phyloP scores from a whole-genome alignment of 768 basidiomycete genomes.

The Termitomyces sp. region DNA sequence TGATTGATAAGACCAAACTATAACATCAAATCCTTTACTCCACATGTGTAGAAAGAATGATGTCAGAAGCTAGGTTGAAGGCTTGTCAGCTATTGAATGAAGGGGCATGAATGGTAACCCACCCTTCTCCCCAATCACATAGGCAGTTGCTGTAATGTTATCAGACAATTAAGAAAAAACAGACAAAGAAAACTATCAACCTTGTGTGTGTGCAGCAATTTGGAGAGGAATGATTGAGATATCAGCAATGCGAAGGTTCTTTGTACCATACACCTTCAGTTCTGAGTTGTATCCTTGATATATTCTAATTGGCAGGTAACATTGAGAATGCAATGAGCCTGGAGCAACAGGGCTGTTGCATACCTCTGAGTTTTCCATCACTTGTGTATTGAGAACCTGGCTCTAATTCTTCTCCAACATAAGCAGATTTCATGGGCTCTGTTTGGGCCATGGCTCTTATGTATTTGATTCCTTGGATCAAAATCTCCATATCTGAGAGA shows the following conservation, averaged over 20 bases:
- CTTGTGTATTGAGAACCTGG: constrained; percentile 32
- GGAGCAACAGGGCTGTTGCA: neutral
- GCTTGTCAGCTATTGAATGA: neutral
- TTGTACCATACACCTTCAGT: constrained; percentile 57
- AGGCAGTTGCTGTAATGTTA: constrained; percentile 35
- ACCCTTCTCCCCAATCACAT: constrained; percentile 52
- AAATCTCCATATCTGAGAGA: constrained; percentile 14
- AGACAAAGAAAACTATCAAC: constrained; percentile 24
- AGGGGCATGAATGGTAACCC: neutral
- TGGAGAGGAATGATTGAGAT: constrained; percentile 55
- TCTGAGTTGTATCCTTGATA: constrained; percentile 26
- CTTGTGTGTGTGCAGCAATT: constrained; percentile 45
- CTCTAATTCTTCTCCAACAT: constrained; percentile 14
- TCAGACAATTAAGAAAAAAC: neutral
- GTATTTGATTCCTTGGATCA: constrained; percentile 21
- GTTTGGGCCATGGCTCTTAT: constrained; percentile 15
- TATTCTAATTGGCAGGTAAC: constrained; percentile 18
- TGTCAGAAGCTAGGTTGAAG: constrained; percentile 1
- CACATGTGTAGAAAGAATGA: neutral
- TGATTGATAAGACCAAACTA: too few species aligned
- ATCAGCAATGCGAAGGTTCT: constrained; percentile 53
- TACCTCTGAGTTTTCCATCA: constrained; percentile 35
- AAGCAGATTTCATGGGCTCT: constrained; percentile 20
- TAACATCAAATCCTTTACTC: too few species aligned
- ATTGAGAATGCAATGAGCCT: neutral